Evolutionary conservation across 805 yeast species (phyloP), one percentile per base, ranked within the genome.

Genomic region (Lachancea waltii): DNA sequence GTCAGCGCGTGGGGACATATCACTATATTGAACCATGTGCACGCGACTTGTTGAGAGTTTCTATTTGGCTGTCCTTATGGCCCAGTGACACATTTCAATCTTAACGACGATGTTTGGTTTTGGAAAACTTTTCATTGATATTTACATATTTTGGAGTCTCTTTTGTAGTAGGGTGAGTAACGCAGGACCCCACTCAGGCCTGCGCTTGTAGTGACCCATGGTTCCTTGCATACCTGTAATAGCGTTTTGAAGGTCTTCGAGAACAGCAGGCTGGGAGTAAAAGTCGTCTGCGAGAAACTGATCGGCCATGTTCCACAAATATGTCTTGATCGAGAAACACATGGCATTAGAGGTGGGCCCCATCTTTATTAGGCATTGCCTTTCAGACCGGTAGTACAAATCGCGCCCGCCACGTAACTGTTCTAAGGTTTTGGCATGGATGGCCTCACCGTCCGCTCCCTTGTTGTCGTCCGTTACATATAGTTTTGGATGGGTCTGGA

Each of bases 131-230:
- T 6, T 33, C 11, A 24, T 24, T 25, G 9, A 13, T 25, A 7
- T 13, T 31, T 20, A 13, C 14, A 11, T 20, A 7, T 14, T 16
- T 21, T 38, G 5, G n/a, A 42, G 11, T 24, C 28, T 44, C n/a
- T 36, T 26, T 20, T 41, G 41, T n/a, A 48, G 30, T 9, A 48
- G 30, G 3, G 35, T 36, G 17, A 46, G 26, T 0, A 76, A 79
- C 0, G 89, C 81, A 1, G 73, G 74, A 0, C 87, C 85, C 87
- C 92, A 83, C 45, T 67, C 77, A 2, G 69, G 69, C 22, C 75
- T 68, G 41, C 75, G 68, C 56, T 84, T 84, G 62, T 84, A 84
- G 19, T 63, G 62, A 1, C 77, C 76, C 40, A 82, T 56, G 18
- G 65, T 73, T 3, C 65, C 75, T 7, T 81, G 80, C 53, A 83